Percentiles rank a stretch among this genome's conserved stretches.
Evolutionary conservation across 2,329 filamentous ascomycete genomes (phyloP).

Genomic region (Trichocomaceae sp.): DNA sequence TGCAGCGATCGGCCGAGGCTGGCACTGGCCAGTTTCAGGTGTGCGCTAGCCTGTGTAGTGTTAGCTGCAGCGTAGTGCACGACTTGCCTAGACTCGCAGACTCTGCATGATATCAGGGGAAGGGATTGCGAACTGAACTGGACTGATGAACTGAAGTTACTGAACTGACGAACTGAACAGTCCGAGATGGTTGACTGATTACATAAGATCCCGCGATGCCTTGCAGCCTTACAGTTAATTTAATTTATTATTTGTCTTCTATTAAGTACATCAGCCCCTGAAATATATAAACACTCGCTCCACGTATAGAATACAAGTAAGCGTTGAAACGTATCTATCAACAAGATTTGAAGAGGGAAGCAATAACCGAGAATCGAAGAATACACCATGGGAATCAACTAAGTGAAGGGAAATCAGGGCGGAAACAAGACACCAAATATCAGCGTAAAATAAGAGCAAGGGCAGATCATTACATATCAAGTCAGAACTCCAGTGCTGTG

Average conservation of each 20-base stretch:
- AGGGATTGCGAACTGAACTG: too few relatives aligned
- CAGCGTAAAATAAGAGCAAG: conserved; percentile 1
- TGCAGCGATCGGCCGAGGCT: neutral
- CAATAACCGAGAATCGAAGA: conserved; percentile 9
- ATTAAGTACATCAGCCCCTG: neutral
- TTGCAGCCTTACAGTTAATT: neutral
- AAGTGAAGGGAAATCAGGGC: conserved; percentile 6
- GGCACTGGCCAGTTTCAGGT: neutral
- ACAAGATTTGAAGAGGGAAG: conserved; percentile 5
- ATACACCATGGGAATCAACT: conserved; percentile 14
- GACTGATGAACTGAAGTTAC: neutral
- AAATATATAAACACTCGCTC: conserved; percentile 7
- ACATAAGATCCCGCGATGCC: neutral
- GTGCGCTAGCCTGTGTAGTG: neutral
- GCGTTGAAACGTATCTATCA: conserved; percentile 11
- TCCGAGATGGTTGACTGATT: too few relatives aligned
- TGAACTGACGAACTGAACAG: neutral
- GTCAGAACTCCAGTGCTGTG: conserved; percentile 8
- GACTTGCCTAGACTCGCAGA: too few relatives aligned
- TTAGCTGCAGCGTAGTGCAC: neutral
- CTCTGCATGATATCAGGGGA: neutral
- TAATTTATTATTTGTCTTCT: too few relatives aligned
- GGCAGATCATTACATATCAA: conserved; percentile 3
- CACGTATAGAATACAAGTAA: conserved; percentile 11
- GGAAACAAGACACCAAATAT: conserved; percentile 3